phyloP scores from a whole-genome alignment of 2,329 filamentous ascomycete genomes.

The Zymoseptoria ardabiliae region DNA sequence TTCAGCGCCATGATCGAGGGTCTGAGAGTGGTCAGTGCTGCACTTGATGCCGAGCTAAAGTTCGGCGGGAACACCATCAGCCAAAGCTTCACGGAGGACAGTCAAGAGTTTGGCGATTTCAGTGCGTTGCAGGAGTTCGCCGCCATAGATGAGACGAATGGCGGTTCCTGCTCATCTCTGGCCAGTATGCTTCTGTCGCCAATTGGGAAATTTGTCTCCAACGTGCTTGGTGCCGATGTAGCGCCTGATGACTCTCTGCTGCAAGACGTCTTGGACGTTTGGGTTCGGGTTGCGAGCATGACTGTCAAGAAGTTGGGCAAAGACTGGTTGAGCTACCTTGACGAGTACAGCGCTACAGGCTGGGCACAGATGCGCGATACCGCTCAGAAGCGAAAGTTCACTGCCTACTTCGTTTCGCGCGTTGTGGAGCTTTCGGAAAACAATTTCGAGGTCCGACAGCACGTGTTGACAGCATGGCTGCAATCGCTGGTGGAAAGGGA shows the following conservation, averaged over 20 bases:
- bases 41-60: conserved; percentile 24
- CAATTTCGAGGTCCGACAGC: conserved; percentile 38
- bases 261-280: conserved; percentile 46
- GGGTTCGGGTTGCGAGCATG: conserved; percentile 44
- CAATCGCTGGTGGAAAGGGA: conserved; percentile 52
- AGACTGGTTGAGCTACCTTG: conserved; percentile 51
- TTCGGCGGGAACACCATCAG: conserved; percentile 20
- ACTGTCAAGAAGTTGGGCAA: conserved; percentile 37
- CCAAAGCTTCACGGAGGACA: conserved; percentile 47
- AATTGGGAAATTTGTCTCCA: conserved; percentile 50
- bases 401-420: conserved; percentile 38
- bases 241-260: conserved; percentile 49
- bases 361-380: conserved; percentile 43
- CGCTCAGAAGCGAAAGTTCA: conserved; percentile 39
- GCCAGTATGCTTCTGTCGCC: conserved; percentile 41
- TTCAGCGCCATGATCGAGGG: conserved; percentile 43
- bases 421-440: conserved; percentile 36
- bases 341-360: conserved; percentile 45
- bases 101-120: conserved; percentile 58
- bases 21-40: conserved; percentile 42
- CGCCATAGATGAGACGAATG: not conserved
- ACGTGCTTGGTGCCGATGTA: conserved; percentile 53
- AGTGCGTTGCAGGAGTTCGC: conserved; percentile 43
- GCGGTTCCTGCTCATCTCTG: conserved; percentile 15
- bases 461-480: conserved; percentile 49